Conservation (phyloP, 257 asterid species). For the Craterostigma plantagineum region DNA sequence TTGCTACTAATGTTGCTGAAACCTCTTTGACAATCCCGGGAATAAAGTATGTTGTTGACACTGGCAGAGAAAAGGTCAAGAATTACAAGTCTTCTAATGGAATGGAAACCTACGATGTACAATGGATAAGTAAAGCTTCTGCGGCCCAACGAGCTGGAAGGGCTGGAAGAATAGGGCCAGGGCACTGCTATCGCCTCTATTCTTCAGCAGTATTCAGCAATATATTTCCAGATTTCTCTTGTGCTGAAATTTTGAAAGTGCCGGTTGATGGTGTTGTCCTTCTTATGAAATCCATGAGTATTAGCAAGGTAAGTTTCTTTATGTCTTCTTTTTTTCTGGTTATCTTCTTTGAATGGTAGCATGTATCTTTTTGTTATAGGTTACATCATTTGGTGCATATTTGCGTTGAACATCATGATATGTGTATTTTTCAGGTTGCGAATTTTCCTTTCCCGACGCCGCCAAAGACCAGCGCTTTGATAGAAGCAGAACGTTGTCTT, state of each 20-base stretch:
- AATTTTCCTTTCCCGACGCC: constrained; percentile 95
- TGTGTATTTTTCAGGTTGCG: constrained; percentile 41
- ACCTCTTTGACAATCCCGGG: constrained; percentile 97
- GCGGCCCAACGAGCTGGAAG: constrained; percentile 94
- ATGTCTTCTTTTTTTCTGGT: too few species aligned
- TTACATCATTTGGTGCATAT: not conserved
- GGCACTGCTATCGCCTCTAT: constrained; percentile 90
- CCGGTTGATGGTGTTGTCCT: constrained; percentile 96
- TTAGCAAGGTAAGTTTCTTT: constrained; percentile 43
- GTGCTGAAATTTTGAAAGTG: constrained; percentile 72
- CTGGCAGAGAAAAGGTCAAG: constrained; percentile 87
- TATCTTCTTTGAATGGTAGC: too few species aligned
- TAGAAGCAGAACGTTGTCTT: constrained; percentile 76
- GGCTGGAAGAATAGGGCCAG: constrained; percentile 97
- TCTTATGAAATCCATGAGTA: constrained; percentile 83
- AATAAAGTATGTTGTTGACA: constrained; percentile 84
- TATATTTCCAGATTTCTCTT: constrained; percentile 47
- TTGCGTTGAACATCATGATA: constrained; percentile 5
- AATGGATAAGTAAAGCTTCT: constrained; percentile 97
- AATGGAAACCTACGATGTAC: constrained; percentile 69
- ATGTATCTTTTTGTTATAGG: not conserved
- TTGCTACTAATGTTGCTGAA: constrained; percentile 95
- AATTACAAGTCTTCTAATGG: constrained; percentile 61
- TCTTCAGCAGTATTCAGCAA: constrained; percentile 74
- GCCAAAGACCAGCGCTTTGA: constrained; percentile 51